Conservation (phyloP, 1,284 basidiomycete genomes). For the Psilocybe mexicana region DNA sequence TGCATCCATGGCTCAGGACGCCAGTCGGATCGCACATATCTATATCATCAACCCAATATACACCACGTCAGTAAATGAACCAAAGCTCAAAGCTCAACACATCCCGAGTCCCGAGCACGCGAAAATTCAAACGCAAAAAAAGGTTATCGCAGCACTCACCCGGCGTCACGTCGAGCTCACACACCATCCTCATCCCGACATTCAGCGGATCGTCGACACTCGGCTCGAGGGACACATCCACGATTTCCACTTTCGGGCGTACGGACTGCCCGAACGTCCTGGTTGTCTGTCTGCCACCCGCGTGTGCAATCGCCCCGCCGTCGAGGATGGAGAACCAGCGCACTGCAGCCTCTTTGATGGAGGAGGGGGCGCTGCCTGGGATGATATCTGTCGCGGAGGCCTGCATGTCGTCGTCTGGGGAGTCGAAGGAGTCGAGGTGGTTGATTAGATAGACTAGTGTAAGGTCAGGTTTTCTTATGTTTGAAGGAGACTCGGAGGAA, state of each 20-base stretch:
- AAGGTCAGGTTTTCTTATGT: background rate
- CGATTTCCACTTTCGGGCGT: background rate
- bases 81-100: no score
- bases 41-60: background rate
- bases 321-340: conserved; percentile 17
- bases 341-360: conserved; percentile 17
- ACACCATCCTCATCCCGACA: conserved; percentile 14
- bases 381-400: background rate
- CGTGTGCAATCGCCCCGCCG: background rate
- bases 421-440: background rate
- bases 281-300: background rate
- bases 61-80: no score
- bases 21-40: conserved; percentile 23
- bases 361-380: conserved; percentile 16
- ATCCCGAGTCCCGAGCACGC: background rate
- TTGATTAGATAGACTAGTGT: background rate
- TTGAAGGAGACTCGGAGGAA: background rate
- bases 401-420: background rate
- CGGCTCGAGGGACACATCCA: background rate
- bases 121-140: background rate
- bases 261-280: conserved; percentile 8
- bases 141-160: conserved; percentile 7
- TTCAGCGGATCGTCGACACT: conserved; percentile 13
- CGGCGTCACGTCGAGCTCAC: conserved; percentile 19
- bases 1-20: conserved; percentile 15